Conservation (phyloP, 305 asterid genomes). For the Fraxinus xanthoxyloides region DNA sequence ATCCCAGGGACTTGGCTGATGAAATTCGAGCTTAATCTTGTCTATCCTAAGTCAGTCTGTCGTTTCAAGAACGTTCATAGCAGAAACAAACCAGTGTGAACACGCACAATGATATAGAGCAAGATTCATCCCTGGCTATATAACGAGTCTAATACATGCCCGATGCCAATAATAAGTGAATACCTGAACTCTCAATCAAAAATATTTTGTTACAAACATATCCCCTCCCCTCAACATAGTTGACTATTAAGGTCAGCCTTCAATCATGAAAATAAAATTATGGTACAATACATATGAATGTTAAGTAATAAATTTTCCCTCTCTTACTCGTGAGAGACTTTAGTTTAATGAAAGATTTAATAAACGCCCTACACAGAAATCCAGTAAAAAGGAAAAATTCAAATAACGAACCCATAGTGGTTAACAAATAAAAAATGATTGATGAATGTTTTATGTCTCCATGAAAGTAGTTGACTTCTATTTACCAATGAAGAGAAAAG, state of each 20-base stretch:
- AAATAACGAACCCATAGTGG: not conserved
- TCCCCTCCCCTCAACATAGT: not conserved
- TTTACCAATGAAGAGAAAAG: not conserved
- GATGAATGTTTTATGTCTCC: not conserved
- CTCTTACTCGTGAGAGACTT: not conserved
- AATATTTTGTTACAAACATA: not conserved
- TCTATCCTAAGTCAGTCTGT: not conserved
- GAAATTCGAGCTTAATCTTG: not conserved
- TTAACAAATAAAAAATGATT: not conserved
- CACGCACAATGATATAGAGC: not conserved
- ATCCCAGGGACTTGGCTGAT: not conserved
- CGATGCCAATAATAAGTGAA: not conserved
- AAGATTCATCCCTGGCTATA: not conserved
- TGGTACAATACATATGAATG: not conserved
- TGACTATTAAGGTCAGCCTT: not conserved
- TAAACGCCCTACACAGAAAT: not conserved
- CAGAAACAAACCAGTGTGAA: not conserved
- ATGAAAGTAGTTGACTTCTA: not conserved
- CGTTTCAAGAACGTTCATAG: not conserved
- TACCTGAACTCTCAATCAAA: not conserved
- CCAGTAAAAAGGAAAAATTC: not conserved
- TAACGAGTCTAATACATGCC: not conserved
- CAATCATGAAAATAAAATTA: not conserved
- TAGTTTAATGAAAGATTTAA: not conserved
- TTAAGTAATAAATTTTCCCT: not conserved